Evolutionary conservation across 805 yeast species (phyloP).

Genomic region (Kuraishia molischiana): DNA sequence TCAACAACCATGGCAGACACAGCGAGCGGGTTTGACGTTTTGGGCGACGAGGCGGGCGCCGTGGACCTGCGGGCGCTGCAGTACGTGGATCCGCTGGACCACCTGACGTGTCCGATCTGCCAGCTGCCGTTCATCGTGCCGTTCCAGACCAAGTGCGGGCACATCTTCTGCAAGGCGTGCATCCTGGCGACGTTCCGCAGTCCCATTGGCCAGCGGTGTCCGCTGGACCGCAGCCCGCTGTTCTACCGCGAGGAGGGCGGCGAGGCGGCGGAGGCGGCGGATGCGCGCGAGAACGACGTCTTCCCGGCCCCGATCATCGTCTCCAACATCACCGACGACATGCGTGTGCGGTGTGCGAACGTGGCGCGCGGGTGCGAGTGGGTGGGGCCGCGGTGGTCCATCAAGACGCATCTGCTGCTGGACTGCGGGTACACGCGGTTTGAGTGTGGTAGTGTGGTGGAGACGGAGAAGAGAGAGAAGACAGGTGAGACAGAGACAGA

Average conservation of each 20-base stretch:
- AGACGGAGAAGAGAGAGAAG: slow-evolving; percentile 7
- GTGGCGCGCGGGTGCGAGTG: slow-evolving; percentile 43
- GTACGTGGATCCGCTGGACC: slow-evolving; percentile 18
- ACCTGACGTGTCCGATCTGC: slow-evolving; percentile 52
- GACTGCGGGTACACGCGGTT: slow-evolving; percentile 30
- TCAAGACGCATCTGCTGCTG: slow-evolving; percentile 35
- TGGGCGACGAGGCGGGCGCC: background rate
- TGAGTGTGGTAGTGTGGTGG: slow-evolving; percentile 17
- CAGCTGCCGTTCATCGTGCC: slow-evolving; percentile 55
- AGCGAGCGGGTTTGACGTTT: slow-evolving; percentile 2
- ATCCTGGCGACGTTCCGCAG: slow-evolving; percentile 33
- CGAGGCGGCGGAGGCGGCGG: slow-evolving; percentile 7
- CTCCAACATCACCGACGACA: slow-evolving; percentile 51
- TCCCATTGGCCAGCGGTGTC: slow-evolving; percentile 34
- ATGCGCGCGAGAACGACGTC: slow-evolving; percentile 13
- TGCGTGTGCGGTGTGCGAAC: slow-evolving; percentile 47
- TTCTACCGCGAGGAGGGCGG: slow-evolving; percentile 8
- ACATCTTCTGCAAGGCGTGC: slow-evolving; percentile 54
- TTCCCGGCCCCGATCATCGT: slow-evolving; percentile 49
- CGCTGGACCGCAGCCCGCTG: slow-evolving; percentile 48
- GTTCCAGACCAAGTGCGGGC: slow-evolving; percentile 56
- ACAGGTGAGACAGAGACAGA: slow-evolving; percentile 10
- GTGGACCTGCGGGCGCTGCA: slow-evolving; percentile 16
- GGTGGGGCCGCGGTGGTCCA: slow-evolving; percentile 49
- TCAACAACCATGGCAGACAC: too few species aligned